Evolutionary conservation across 2,329 filamentous ascomycete species (phyloP).

Genomic region (Claviceps monticola): DNA sequence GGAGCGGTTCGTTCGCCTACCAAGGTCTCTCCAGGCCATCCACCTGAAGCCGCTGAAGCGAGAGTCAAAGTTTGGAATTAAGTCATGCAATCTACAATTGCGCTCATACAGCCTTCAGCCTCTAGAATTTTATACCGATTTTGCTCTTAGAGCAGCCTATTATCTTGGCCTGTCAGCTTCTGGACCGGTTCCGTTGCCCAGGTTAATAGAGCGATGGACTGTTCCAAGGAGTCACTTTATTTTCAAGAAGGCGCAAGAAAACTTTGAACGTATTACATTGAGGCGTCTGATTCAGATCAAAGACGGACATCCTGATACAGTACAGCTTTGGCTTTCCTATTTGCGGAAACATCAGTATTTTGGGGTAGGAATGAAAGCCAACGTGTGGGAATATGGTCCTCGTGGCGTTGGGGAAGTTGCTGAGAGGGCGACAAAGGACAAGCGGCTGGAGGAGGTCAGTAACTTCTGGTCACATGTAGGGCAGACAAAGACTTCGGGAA

Average conservation of each 20-base stretch:
- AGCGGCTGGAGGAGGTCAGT: slow-evolving; percentile 23
- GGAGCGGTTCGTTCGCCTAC: slow-evolving; percentile 36
- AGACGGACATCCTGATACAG: slow-evolving; percentile 77
- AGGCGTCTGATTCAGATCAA: slow-evolving; percentile 82
- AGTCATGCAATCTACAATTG: slow-evolving; percentile 80
- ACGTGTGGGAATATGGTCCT: slow-evolving; percentile 78
- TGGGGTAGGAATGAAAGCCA: slow-evolving; percentile 98
- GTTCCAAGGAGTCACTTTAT: slow-evolving; percentile 82
- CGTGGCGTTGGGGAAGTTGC: slow-evolving; percentile 40
- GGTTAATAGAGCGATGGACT: slow-evolving; percentile 86
- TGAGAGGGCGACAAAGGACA: slow-evolving; percentile 13
- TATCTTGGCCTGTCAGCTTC: slow-evolving; percentile 77
- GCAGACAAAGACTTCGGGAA: slow-evolving; percentile 34
- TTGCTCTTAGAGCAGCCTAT: slow-evolving; percentile 86
- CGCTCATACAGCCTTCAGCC: slow-evolving; percentile 84
- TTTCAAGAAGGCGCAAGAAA: slow-evolving; percentile 95
- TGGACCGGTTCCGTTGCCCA: slow-evolving; percentile 74
- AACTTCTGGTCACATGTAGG: slow-evolving; percentile 42
- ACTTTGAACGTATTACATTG: slow-evolving; percentile 85
- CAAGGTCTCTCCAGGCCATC: slow-evolving; percentile 69
- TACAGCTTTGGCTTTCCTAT: slow-evolving; percentile 87
- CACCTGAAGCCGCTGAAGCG: slow-evolving; percentile 76
- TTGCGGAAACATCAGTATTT: slow-evolving; percentile 85
- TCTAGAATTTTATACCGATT: slow-evolving; percentile 88
- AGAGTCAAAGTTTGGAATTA: slow-evolving; percentile 59